Conservation (phyloP, 2,329 filamentous ascomycete genomes). For the Pestalotiopsis sp. region DNA sequence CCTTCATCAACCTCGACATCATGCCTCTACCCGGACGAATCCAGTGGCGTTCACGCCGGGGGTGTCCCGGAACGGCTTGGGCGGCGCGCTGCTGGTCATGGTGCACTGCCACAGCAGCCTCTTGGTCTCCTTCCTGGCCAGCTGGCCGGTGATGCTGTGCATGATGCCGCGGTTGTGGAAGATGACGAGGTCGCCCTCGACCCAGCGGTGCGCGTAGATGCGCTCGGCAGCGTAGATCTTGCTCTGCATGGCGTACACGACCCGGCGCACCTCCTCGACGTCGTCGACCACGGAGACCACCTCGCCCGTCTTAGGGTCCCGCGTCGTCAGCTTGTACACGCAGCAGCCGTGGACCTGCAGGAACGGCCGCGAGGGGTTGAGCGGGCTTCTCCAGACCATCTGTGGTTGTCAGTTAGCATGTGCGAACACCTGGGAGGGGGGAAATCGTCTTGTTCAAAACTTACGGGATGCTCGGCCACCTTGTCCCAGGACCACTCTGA, state of each 20-base stretch:
- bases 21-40: background rate
- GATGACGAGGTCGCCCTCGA: slow-evolving; percentile 1
- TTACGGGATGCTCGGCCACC: background rate
- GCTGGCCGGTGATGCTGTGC: slow-evolving; percentile 4
- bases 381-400: background rate
- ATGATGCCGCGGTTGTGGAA: slow-evolving; percentile 5
- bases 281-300: background rate
- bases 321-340: slow-evolving; percentile 3
- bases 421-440: background rate
- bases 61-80: background rate
- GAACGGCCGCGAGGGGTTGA: background rate
- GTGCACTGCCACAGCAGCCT: background rate
- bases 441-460: background rate
- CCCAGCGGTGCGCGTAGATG: slow-evolving; percentile 2
- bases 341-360: slow-evolving; percentile 1
- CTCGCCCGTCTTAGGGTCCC: background rate
- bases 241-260: background rate
- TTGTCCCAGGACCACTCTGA: slow-evolving; percentile 3
- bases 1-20: background rate
- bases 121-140: background rate
- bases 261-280: background rate
- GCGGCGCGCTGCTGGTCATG: background rate
- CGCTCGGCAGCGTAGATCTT: background rate
- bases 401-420: background rate
- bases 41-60: background rate